Conservation (phyloP, 164 flowering plant species). For the Stephania yunnanensis region DNA sequence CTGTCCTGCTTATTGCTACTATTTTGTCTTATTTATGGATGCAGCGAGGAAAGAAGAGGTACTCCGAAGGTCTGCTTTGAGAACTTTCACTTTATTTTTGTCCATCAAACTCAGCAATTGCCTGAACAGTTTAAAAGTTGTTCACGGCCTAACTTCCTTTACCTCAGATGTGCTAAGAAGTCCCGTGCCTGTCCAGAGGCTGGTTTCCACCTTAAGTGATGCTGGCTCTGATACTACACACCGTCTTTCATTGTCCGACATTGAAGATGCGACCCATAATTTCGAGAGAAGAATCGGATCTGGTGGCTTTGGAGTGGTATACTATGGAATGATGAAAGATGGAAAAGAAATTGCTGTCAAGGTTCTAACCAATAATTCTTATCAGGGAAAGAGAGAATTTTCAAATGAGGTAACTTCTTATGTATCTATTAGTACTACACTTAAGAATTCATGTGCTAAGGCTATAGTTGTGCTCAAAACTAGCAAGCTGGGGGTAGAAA, state of each 20-base stretch:
- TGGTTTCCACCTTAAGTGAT: conserved; percentile 41
- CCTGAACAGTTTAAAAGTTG: conserved; percentile 19
- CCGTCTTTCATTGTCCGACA: conserved; percentile 62
- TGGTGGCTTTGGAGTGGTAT: conserved; percentile 94
- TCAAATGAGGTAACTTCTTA: conserved; percentile 63
- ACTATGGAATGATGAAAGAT: conserved; percentile 80
- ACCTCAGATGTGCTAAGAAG: conserved; percentile 31
- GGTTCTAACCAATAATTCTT: conserved; percentile 74
- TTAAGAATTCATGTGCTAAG: no score
- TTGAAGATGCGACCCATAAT: conserved; percentile 75
- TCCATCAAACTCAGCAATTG: conserved; percentile 60
- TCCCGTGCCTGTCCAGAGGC: conserved; percentile 40
- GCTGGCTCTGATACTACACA: conserved; percentile 67
- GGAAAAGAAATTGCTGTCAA: conserved; percentile 95
- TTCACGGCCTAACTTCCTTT: background rate
- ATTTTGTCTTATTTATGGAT: conserved; percentile 44
- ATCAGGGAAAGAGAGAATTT: conserved; percentile 89
- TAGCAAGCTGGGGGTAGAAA: no score
- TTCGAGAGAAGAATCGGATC: conserved; percentile 87
- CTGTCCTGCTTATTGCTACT: conserved; percentile 50
- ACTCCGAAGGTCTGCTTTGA: conserved; percentile 36
- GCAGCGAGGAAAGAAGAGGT: conserved; percentile 38
- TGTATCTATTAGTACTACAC: background rate
- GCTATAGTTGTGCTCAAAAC: no score
- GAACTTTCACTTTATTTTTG: conserved; percentile 27